Conservation (phyloP, 2,329 filamentous ascomycete genomes). For the Curvularia lunata region DNA sequence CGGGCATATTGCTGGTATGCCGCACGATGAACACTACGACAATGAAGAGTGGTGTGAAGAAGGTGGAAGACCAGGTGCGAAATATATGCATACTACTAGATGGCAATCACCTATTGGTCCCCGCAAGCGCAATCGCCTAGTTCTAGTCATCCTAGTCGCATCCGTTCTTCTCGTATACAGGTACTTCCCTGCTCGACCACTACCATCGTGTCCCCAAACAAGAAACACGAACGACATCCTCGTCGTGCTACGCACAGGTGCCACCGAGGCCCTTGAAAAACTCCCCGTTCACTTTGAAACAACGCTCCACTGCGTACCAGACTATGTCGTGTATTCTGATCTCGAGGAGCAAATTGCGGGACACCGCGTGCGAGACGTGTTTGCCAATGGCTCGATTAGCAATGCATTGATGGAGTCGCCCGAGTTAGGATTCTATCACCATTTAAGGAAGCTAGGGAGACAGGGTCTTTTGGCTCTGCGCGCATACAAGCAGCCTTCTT, state of each 20-base stretch:
- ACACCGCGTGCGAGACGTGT: conserved; percentile 38
- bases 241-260: conserved; percentile 62
- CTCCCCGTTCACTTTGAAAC: conserved; percentile 53
- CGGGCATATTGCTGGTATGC: too few species aligned
- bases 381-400: conserved; percentile 26
- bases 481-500: conserved; percentile 5
- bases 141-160: too few species aligned
- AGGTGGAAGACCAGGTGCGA: too few species aligned
- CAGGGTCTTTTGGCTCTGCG: conserved; percentile 16
- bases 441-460: conserved; percentile 36
- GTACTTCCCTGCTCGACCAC: not conserved
- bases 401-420: conserved; percentile 27
- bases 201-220: too few species aligned
- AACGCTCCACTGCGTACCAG: conserved; percentile 42
- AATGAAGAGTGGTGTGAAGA: too few species aligned
- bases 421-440: conserved; percentile 44
- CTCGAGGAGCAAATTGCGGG: conserved; percentile 35
- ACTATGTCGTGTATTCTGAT: conserved; percentile 46
- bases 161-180: not conserved
- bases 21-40: too few species aligned
- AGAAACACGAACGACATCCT: too few species aligned
- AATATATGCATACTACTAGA: too few species aligned
- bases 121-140: too few species aligned
- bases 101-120: too few species aligned
- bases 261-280: conserved; percentile 61